These are phyloP conservation scores for Danielia reshetovae DNA, from an alignment of 805 yeast species.

Conservation along the genomic window DNA sequence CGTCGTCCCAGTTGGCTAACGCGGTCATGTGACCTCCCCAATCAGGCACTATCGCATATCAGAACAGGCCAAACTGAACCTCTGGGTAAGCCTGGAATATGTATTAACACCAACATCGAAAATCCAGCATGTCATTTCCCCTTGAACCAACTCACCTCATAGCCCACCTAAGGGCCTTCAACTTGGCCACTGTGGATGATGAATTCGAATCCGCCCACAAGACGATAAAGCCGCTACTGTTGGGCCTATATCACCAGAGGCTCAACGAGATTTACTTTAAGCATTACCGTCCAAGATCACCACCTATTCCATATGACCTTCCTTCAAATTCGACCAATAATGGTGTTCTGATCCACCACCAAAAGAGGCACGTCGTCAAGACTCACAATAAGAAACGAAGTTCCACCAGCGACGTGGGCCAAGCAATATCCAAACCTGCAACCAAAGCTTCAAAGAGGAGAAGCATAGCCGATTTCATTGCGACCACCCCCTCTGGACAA, in stretches of 20 bases:
- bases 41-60: background rate
- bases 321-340: conserved; percentile 3
- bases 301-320: conserved; percentile 16
- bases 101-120: too few relatives aligned
- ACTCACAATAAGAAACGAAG: background rate
- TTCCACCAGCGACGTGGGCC: background rate
- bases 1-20: background rate
- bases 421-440: background rate
- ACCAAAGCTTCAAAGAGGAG: background rate
- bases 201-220: conserved; percentile 9
- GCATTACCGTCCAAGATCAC: conserved; percentile 11
- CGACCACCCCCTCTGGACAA: background rate
- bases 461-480: background rate
- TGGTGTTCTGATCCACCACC: background rate
- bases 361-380: background rate
- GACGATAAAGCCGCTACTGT: conserved; percentile 13
- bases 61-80: background rate
- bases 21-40: background rate
- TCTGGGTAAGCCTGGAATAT: too few relatives aligned
- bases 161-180: conserved; percentile 15
- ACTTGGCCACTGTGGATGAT: conserved; percentile 11
- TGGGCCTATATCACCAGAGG: conserved; percentile 11
- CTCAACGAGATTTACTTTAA: conserved; percentile 6
- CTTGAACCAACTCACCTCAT: conserved; percentile 15
- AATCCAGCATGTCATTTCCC: conserved; percentile 15